Evolutionary conservation across 139 green algal species (phyloP).

Genomic region (Asterochloris sp.): DNA sequence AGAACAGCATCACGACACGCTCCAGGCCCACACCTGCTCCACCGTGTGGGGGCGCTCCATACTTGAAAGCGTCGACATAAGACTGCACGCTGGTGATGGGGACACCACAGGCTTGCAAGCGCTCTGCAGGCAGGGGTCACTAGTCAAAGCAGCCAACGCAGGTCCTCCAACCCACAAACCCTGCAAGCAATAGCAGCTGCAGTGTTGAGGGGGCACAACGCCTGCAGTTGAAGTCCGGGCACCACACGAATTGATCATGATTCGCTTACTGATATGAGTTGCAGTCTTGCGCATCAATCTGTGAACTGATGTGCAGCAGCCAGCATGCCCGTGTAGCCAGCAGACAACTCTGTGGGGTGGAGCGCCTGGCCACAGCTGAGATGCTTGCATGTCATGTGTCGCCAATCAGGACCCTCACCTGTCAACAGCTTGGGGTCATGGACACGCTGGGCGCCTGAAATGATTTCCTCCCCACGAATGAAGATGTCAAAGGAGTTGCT

Average conservation of each 20-base stretch:
- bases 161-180: no score
- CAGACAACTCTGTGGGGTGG: no score
- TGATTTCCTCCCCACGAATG: conserved; percentile 99
- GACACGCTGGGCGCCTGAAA: conserved; percentile 91
- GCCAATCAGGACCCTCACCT: conserved; percentile 2
- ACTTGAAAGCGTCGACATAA: conserved; percentile 97
- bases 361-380: no score
- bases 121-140: conserved; percentile 35
- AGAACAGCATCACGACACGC: conserved; percentile 98
- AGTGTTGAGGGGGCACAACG: no score
- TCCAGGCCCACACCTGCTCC: conserved; percentile 94
- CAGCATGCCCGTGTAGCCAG: background rate
- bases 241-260: no score
- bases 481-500: conserved; percentile 99
- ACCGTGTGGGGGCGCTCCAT: conserved; percentile 88
- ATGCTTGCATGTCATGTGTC: background rate
- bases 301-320: background rate
- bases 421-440: conserved; percentile 90
- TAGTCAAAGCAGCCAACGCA: no score
- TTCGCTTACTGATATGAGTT: no score
- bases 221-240: no score
- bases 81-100: conserved; percentile 76
- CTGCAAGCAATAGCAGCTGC: no score
- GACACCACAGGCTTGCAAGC: conserved; percentile 65
- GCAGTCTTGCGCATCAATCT: no score